These are phyloP conservation scores for Peronospora destructor DNA, from an alignment of 352 stramenopile species.

Conservation along the genomic window DNA sequence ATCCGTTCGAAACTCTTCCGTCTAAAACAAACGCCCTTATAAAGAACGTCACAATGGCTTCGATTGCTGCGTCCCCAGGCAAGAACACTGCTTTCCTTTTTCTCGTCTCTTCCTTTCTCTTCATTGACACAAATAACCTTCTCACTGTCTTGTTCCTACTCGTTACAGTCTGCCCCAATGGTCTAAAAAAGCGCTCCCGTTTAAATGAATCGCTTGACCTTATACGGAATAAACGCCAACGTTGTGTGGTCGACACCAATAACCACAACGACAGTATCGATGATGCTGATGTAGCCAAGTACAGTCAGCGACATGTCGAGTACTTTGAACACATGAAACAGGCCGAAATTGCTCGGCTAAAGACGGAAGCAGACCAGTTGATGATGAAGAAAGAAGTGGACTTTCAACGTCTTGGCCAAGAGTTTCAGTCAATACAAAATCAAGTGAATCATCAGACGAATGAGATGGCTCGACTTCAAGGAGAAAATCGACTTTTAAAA, in stretches of 20 bases:
- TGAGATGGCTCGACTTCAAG: slow-evolving; percentile 53
- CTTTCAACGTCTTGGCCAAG: slow-evolving; percentile 50
- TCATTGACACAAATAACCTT: neutral
- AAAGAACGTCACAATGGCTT: slow-evolving; percentile 39
- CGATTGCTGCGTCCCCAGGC: slow-evolving; percentile 65
- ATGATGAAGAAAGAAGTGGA: slow-evolving; percentile 78
- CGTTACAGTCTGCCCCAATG: slow-evolving; percentile 37
- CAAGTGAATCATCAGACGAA: slow-evolving; percentile 36
- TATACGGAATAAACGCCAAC: slow-evolving; percentile 52
- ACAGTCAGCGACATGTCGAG: slow-evolving; percentile 80
- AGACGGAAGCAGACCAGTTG: slow-evolving; percentile 79
- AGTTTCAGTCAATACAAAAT: slow-evolving; percentile 45
- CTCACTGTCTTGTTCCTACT: neutral
- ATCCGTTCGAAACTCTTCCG: slow-evolving; percentile 2
- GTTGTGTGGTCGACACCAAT: slow-evolving; percentile 22
- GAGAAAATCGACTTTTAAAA: slow-evolving; percentile 83
- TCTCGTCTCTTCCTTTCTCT: neutral
- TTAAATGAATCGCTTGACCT: slow-evolving; percentile 51
- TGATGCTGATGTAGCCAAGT: slow-evolving; percentile 66
- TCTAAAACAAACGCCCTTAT: slow-evolving; percentile 11
- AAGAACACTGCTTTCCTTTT: neutral
- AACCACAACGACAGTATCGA: slow-evolving; percentile 18
- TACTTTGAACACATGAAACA: slow-evolving; percentile 86
- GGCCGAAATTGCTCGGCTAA: slow-evolving; percentile 69
- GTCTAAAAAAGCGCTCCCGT: slow-evolving; percentile 73